Evolutionary conservation across 148 eudicot species (phyloP), one percentile per base, ranked within the genome.

Genomic region (Rhododendron griersonianum): DNA sequence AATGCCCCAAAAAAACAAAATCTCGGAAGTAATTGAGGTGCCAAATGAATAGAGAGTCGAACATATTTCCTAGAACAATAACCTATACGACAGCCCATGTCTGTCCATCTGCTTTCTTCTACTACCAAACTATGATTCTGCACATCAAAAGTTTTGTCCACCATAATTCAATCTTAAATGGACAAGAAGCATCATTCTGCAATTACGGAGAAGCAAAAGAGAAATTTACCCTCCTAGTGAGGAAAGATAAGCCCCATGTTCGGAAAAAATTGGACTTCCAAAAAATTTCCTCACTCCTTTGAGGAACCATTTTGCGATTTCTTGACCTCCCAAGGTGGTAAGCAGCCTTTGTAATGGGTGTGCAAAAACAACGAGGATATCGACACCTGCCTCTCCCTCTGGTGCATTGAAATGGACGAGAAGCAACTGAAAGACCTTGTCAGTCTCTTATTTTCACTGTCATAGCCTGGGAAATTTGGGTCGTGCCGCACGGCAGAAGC

Each of bases 361-460:
- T 93, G 93, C 44, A 95, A 89, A 87, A 93, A 88, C 87, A 93
- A 78, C 8, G 98, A 94, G 55, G 96, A 92, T 78, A 96, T 89
- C 1, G 98, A 87, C 81, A 92, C 94, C 90, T 94, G 95, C 88
- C 69, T 90, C 82, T 93, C 92, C 85, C 84, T 90, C 55, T 87
- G 92, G 57, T 90, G 85, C 90, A 80, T 81, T 37, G 98, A 94
- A 53, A 92, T 88, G 79, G 94, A 91, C n/a, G 98, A 92, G 81
- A 93, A 89, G 81, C 94, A 91, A 88, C 87, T 86, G 50, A 91
- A 88, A 44, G 90, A 81, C 67, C 91, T 88, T 89, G 91, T 89
- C 57, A 91, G 84, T 81, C 89, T 93, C 90, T 88, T 93, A 87
- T 89, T 95, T 81, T 96, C 95, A 78, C 84, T 81, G 37, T 92